A percentile compares a stretch with the other conserved stretches of the same genome.
Evolutionary conservation across 2,329 filamentous ascomycete species (phyloP).

Genomic region (Cytospora mali): DNA sequence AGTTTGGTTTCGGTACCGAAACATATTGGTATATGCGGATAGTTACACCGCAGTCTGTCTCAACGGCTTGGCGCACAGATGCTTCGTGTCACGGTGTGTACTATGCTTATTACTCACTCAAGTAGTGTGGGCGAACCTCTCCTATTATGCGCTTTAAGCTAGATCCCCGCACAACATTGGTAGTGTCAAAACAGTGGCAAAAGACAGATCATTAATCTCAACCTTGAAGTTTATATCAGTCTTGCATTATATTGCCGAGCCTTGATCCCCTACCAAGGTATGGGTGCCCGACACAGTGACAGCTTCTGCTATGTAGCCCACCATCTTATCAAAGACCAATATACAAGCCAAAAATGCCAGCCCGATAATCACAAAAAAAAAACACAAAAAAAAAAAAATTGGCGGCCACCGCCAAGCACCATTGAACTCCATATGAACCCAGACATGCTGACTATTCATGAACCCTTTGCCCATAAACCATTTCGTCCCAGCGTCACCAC

Average conservation of each 20-base stretch:
- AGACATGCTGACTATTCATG: constrained; percentile 14
- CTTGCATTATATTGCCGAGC: neutral
- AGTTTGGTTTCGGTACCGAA: neutral
- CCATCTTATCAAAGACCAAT: neutral
- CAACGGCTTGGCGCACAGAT: neutral
- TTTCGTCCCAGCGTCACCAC: neutral
- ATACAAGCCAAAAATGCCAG: neutral
- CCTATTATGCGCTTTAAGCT: neutral
- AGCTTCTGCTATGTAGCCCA: neutral
- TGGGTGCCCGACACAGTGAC: neutral
- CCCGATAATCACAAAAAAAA: constrained; percentile 10
- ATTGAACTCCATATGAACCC: constrained; percentile 24
- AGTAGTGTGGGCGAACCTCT: too few species aligned
- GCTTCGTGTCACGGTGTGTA: too few species aligned
- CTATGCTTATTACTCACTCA: too few species aligned
- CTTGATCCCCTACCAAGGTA: neutral
- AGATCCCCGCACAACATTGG: neutral
- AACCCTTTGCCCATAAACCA: neutral
- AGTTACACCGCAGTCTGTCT: neutral
- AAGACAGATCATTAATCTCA: neutral
- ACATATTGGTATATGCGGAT: neutral
- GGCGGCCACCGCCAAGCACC: neutral
- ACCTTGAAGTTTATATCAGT: neutral
- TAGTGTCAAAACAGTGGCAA: neutral
- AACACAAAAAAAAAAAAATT: too few species aligned